These are phyloP conservation scores for Zancudomyces culisetae DNA, from an alignment of 371 early-diverging fungal species.

Conservation along the genomic window DNA sequence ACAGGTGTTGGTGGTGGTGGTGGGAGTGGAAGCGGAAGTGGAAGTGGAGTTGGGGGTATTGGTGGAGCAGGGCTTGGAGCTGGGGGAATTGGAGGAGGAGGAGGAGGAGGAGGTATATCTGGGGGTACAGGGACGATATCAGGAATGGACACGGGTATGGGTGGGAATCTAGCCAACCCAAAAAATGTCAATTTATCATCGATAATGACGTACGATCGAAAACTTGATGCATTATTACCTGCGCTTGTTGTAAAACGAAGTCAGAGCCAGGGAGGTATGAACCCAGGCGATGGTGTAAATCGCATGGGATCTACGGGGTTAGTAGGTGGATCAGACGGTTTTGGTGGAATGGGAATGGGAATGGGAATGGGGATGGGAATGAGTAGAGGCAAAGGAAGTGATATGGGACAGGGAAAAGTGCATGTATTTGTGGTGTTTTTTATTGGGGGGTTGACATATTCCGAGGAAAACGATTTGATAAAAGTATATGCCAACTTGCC, in stretches of 20 bases:
- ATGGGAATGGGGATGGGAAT: neutral
- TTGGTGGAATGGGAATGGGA: no score
- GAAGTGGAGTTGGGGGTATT: neutral
- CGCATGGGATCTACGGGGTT: no score
- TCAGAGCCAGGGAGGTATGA: no score
- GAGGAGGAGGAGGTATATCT: neutral
- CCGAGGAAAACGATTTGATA: slow-evolving; percentile 68
- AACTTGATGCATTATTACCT: neutral
- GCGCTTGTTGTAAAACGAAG: no score
- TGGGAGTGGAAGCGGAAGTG: neutral
- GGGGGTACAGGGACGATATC: neutral
- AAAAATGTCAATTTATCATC: slow-evolving; percentile 7
- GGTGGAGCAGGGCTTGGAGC: neutral
- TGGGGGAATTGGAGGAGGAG: neutral
- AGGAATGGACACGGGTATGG: neutral
- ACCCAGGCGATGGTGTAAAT: no score
- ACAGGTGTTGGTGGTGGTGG: slow-evolving; percentile 3
- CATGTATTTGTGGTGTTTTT: slow-evolving; percentile 63
- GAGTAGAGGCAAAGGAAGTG: no score
- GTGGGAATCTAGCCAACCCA: no score
- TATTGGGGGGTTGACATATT: slow-evolving; percentile 81
- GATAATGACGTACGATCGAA: slow-evolving; percentile 8
- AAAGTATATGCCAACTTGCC: slow-evolving; percentile 40
- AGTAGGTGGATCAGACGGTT: no score
- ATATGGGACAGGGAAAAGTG: no score